Percentiles rank a stretch among this genome's conserved stretches.
These are phyloP conservation scores for Conticribra weissflogii DNA, from an alignment of 108 stramenopile species.

Conservation along the genomic window DNA sequence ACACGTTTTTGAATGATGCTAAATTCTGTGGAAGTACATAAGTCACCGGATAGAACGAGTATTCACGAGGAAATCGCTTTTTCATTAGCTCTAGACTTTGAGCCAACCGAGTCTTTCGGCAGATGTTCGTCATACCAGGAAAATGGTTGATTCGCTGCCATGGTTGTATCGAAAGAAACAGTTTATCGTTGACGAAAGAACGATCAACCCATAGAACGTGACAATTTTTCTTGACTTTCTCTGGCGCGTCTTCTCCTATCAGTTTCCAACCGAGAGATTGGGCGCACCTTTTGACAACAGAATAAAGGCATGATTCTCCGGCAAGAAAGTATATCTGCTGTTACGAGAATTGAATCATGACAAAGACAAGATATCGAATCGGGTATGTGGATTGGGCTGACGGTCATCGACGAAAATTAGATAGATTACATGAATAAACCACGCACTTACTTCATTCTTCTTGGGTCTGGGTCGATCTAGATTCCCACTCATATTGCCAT, in stretches of 20 bases:
- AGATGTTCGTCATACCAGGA: constrained; percentile 84
- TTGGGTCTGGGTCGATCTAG: neutral
- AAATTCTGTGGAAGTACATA: constrained; percentile 71
- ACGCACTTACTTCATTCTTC: constrained; percentile 4
- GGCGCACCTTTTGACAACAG: constrained; percentile 43
- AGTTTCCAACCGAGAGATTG: constrained; percentile 49
- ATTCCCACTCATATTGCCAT: neutral
- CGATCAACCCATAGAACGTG: constrained; percentile 81
- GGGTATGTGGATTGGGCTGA: neutral
- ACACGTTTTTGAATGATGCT: constrained; percentile 59
- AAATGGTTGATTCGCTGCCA: constrained; percentile 89
- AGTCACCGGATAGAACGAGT: constrained; percentile 76
- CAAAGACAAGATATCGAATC: neutral
- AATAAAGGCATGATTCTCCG: constrained; percentile 51
- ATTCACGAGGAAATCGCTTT: constrained; percentile 72
- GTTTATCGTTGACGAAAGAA: constrained; percentile 63
- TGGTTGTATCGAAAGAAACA: constrained; percentile 53
- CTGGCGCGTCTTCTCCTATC: constrained; percentile 38
- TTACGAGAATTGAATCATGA: neutral
- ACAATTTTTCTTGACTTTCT: constrained; percentile 48
- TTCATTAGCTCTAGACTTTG: constrained; percentile 80
- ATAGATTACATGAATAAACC: neutral
- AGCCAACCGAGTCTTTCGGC: constrained; percentile 76
- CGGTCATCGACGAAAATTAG: too few relatives aligned
- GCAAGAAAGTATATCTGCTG: constrained; percentile 47